Evolutionary conservation across 2,329 filamentous ascomycete species (phyloP), one percentile per base, ranked within the genome.

Genomic region (Ceratocystis variospora): DNA sequence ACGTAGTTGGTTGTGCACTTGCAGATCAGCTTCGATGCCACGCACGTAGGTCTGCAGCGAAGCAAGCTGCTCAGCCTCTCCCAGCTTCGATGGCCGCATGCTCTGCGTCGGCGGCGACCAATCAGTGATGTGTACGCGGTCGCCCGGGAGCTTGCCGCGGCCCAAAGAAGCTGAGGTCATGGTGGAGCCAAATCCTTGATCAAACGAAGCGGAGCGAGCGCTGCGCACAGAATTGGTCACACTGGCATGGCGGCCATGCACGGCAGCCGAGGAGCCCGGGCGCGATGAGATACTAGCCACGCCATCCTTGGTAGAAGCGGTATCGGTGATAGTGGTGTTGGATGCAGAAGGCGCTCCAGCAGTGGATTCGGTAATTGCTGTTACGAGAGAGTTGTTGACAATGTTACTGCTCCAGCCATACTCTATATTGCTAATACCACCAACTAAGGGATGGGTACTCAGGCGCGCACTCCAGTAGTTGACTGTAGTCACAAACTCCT

Each of bases 381-480:
- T 74, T 1, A 81, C 77, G 1, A 80, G 76, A 7, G 80, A 77
- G 65, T 79, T 83, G 70, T 84, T 85, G 71, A 96, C 86, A 68
- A 96, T 86, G 22, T 81, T 80, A 50, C 96, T 90, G 71, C 90
- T 89, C 94, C 94, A 99, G 64, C 94, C 94, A 73, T 96, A 97
- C 75, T 99, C 94, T 71, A 97, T 88, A 74, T 96, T 99, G 76
- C 90, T 96, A 71, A 99, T 89, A 66, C 92, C 93, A 67, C 94
- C 94, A 44, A 93, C 84, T 41, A 99, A 79, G 1, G 94, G 94
- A 73, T 97, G 91, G 69, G 96, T 96, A 72, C 91, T 96, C 41
- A 97, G 80, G 63, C 94, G 84, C 1, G 94, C 93, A 72, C 90
- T 94, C 94, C 94, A 99, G 77, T 97, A 99, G 76, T 99, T 99